Evolutionary conservation across 768 basidiomycete genomes (phyloP).

Genomic region (Tricholoma hemisulphureum): DNA sequence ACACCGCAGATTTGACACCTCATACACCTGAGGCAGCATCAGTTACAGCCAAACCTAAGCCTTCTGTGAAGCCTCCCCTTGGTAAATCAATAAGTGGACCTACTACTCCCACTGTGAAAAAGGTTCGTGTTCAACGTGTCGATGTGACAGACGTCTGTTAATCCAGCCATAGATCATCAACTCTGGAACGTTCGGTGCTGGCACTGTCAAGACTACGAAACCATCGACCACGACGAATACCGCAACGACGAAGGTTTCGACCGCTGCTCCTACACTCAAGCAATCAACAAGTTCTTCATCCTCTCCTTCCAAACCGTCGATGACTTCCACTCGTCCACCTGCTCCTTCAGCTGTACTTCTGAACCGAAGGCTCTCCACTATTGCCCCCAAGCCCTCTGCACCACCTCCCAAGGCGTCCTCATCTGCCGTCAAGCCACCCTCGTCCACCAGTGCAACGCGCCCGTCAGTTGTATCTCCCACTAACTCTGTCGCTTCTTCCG

Average conservation of each 20-base stretch:
- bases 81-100: conserved; percentile 48
- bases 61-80: conserved; percentile 39
- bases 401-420: conserved; percentile 38
- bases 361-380: conserved; percentile 45
- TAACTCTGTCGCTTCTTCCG: conserved; percentile 46
- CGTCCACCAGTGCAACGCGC: conserved; percentile 38
- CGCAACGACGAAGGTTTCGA: conserved; percentile 12
- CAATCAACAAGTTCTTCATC: conserved; percentile 41
- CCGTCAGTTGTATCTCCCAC: conserved; percentile 57
- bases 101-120: conserved; percentile 62
- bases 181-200: conserved; percentile 65
- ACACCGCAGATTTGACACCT: conserved; percentile 4
- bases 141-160: neutral
- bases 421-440: conserved; percentile 34
- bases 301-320: conserved; percentile 38
- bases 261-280: conserved; percentile 25
- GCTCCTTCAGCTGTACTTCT: conserved; percentile 34
- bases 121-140: conserved; percentile 40
- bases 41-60: conserved; percentile 32
- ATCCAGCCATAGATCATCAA: conserved; percentile 48
- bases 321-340: conserved; percentile 32
- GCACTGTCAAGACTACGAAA: conserved; percentile 50
- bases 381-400: conserved; percentile 36
- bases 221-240: conserved; percentile 22
- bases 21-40: conserved; percentile 19